Evolutionary conservation across 305 asterid species (phyloP).

Genomic region (Ilex paraguariensis): DNA sequence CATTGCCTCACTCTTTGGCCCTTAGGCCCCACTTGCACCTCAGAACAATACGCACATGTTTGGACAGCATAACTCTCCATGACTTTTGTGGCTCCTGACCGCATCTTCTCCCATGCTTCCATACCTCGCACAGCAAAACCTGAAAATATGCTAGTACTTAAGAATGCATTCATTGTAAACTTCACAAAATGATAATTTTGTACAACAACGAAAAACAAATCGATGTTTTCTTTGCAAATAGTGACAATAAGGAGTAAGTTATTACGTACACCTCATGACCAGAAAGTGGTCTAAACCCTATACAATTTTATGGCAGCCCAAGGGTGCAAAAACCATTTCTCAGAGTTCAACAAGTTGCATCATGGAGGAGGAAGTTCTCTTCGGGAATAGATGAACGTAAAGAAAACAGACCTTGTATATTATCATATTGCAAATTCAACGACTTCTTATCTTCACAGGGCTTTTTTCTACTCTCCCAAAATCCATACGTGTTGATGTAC

Average conservation of each 20-base stretch:
- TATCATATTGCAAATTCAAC: constrained; percentile 22
- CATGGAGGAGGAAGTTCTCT: too few species aligned
- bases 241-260: too few species aligned
- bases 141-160: constrained; percentile 16
- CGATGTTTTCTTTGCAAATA: too few species aligned
- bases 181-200: too few species aligned
- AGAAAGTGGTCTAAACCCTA: too few species aligned
- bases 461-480: constrained; percentile 35
- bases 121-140: constrained; percentile 47
- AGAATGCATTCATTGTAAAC: too few species aligned
- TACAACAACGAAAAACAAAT: too few species aligned
- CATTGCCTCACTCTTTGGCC: constrained; percentile 79
- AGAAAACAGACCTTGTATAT: constrained; percentile 40
- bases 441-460: constrained; percentile 13
- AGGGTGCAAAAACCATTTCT: too few species aligned
- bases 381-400: background rate
- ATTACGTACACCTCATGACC: too few species aligned
- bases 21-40: constrained; percentile 77
- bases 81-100: constrained; percentile 33
- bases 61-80: constrained; percentile 50
- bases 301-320: too few species aligned
- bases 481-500: constrained; percentile 34
- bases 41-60: constrained; percentile 66
- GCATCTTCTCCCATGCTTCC: constrained; percentile 47
- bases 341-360: too few species aligned